These are phyloP conservation scores for Debaryomyces fabryi DNA, from an alignment of 1,139 yeast genomes.

Conservation along the genomic window DNA sequence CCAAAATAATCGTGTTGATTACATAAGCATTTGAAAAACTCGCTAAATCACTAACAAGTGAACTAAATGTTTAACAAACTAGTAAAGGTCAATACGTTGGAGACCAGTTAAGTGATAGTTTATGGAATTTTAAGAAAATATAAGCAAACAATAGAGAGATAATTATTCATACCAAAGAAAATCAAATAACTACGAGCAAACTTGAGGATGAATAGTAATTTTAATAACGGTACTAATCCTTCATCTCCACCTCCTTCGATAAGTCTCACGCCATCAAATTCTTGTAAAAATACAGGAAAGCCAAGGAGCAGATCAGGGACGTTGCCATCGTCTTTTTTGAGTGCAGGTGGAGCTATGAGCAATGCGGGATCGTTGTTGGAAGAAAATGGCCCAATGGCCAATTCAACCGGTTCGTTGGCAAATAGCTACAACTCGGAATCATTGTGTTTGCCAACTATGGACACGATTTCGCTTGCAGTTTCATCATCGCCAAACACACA, in stretches of 20 bases:
- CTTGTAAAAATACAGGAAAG: conserved; percentile 14
- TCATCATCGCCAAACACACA: conserved; percentile 22
- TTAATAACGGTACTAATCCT: conserved; percentile 8
- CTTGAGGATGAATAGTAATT: conserved; percentile 11
- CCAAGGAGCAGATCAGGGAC: conserved; percentile 61
- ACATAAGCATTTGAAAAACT: conserved; percentile 3
- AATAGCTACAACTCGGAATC: conserved; percentile 19
- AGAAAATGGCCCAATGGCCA: conserved; percentile 10
- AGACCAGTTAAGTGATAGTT: background rate
- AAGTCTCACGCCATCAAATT: conserved; percentile 30
- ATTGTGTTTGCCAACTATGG: conserved; percentile 22
- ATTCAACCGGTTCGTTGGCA: conserved; percentile 22
- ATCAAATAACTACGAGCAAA: background rate
- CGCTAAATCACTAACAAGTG: background rate
- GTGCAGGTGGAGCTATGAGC: background rate
- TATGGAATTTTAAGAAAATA: conserved; percentile 2
- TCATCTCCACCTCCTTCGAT: conserved; percentile 41
- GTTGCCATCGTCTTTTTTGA: conserved; percentile 47
- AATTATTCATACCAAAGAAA: background rate
- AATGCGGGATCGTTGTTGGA: conserved; percentile 5
- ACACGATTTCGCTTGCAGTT: conserved; percentile 26
- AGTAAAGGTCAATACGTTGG: background rate
- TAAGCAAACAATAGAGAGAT: background rate
- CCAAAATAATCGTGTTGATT: background rate
- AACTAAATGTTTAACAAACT: background rate